These are phyloP conservation scores for Lactifluus subvellereus DNA, from an alignment of 768 basidiomycete species.

Conservation along the genomic window DNA sequence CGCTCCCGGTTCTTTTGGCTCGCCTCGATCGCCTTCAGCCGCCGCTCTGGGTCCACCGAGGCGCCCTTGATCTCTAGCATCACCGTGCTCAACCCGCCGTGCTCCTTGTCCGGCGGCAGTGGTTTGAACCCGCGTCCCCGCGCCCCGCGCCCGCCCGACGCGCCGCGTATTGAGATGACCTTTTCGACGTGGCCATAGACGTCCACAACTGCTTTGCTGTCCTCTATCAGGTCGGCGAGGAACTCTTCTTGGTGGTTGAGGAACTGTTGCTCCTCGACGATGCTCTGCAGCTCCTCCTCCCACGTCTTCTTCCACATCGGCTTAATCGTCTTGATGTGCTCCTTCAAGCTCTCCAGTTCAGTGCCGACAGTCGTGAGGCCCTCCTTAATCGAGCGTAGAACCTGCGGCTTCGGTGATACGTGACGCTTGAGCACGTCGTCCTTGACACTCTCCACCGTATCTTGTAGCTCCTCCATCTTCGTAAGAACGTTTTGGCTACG, in stretches of 20 bases:
- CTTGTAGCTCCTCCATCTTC: constrained; percentile 88
- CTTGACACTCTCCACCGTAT: constrained; percentile 81
- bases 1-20: constrained; percentile 75
- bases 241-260: constrained; percentile 90
- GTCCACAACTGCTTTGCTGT: constrained; percentile 82
- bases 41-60: constrained; percentile 70
- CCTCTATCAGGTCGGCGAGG: constrained; percentile 80
- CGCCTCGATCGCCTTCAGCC: constrained; percentile 89
- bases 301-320: constrained; percentile 99
- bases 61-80: constrained; percentile 89
- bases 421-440: constrained; percentile 89
- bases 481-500: constrained; percentile 88
- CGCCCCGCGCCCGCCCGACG: constrained; percentile 35
- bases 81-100: constrained; percentile 64
- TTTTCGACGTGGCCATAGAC: constrained; percentile 90
- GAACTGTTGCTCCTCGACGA: constrained; percentile 96
- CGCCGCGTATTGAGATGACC: constrained; percentile 65
- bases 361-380: constrained; percentile 60
- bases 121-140: constrained; percentile 48
- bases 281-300: constrained; percentile 93
- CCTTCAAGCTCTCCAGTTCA: constrained; percentile 71
- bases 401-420: constrained; percentile 69
- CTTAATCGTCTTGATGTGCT: constrained; percentile 83
- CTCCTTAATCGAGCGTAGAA: constrained; percentile 65
- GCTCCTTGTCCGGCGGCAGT: constrained; percentile 59